A percentile compares a stretch with the other conserved stretches of the same genome.
phyloP scores from a whole-genome alignment of 2,329 filamentous ascomycete genomes.

The Colletotrichum sidae region DNA sequence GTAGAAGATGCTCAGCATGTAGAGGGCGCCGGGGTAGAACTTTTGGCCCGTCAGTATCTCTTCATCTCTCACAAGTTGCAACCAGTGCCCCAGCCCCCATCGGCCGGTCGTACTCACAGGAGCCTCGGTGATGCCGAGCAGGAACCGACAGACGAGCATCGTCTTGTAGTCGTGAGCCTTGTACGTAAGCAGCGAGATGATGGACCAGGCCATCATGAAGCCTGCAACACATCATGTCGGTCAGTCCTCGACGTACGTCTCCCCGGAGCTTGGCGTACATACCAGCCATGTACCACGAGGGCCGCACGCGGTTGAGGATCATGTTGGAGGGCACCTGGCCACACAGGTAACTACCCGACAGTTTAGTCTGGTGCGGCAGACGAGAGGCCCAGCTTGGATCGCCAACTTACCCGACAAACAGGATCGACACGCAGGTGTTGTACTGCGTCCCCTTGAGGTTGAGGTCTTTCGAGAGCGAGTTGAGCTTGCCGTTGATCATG shows the following conservation, averaged over 20 bases:
- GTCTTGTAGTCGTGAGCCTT: conserved; percentile 23
- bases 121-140: conserved; percentile 36
- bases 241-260: too few species aligned
- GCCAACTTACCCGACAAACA: conserved; percentile 36
- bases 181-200: conserved; percentile 32
- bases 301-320: conserved; percentile 45
- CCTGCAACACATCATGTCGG: too few species aligned
- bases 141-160: conserved; percentile 34
- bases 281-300: conserved; percentile 36
- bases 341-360: conserved; percentile 24
- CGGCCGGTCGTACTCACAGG: conserved; percentile 39
- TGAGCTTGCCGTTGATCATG: conserved; percentile 45
- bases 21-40: conserved; percentile 36
- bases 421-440: conserved; percentile 41
- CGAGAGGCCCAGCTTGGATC: conserved; percentile 43
- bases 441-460: conserved; percentile 45
- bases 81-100: not conserved
- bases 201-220: conserved; percentile 35
- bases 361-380: conserved; percentile 25
- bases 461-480: conserved; percentile 44
- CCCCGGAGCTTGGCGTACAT: conserved; percentile 11
- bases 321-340: conserved; percentile 47
- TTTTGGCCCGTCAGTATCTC: conserved; percentile 24
- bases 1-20: conserved; percentile 37
- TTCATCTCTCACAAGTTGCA: not conserved